phyloP scores from a whole-genome alignment of 257 asterid species.

The Solanum clarkiae region DNA sequence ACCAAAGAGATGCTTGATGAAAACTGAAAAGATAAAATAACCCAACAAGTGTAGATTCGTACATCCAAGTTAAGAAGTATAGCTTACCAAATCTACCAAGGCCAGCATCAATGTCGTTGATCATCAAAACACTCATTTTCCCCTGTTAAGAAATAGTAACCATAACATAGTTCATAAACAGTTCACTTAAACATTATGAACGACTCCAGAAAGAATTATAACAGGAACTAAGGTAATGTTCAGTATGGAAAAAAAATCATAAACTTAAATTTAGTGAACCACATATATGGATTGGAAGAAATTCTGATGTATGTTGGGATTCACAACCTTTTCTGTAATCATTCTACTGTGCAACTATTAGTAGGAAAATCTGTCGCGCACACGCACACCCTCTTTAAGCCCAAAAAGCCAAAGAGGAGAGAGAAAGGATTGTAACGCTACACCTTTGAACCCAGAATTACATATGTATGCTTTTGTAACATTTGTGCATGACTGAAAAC shows the following conservation, averaged over 20 bases:
- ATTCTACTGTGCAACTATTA: background rate
- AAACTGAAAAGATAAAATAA: background rate
- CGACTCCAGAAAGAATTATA: background rate
- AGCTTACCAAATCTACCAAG: conserved; percentile 91
- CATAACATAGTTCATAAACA: background rate
- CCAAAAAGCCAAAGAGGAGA: background rate
- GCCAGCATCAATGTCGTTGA: conserved; percentile 96
- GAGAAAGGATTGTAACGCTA: background rate
- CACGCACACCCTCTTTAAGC: background rate
- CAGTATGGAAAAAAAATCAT: background rate
- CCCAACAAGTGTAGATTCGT: background rate
- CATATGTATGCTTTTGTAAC: background rate
- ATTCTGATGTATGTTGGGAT: background rate
- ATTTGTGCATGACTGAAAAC: background rate
- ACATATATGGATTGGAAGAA: background rate
- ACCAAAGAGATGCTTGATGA: background rate
- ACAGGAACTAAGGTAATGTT: background rate
- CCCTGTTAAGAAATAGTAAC: conserved; percentile 43
- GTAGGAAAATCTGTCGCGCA: background rate
- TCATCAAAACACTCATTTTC: conserved; percentile 90
- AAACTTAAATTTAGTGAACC: background rate
- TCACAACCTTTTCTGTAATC: background rate
- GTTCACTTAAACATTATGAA: background rate
- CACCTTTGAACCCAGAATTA: background rate
- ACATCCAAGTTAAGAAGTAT: background rate